These are phyloP conservation scores for Fusarium redolens DNA, from an alignment of 2,329 filamentous ascomycete genomes.

Conservation along the genomic window DNA sequence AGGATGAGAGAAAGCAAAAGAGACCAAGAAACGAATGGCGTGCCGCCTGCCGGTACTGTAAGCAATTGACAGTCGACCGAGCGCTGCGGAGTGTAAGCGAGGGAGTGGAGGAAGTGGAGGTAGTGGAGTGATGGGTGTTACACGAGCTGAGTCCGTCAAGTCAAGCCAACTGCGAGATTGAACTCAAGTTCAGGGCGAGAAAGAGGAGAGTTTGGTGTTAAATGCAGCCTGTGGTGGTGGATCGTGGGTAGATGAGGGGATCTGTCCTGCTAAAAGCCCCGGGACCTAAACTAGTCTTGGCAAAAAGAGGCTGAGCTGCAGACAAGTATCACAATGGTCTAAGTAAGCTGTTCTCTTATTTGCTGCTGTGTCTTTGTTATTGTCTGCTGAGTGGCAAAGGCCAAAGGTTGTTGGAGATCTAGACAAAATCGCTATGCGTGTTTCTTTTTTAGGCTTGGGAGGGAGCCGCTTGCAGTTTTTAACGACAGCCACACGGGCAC, in stretches of 20 bases:
- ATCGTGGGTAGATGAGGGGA: slow-evolving; percentile 13
- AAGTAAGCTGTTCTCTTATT: slow-evolving; percentile 13
- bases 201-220: slow-evolving; percentile 32
- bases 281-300: slow-evolving; percentile 32
- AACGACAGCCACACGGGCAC: slow-evolving; percentile 35
- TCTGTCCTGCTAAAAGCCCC: slow-evolving; percentile 29
- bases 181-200: slow-evolving; percentile 8
- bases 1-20: slow-evolving; percentile 26
- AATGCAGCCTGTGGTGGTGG: slow-evolving; percentile 23
- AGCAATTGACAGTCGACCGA: slow-evolving; percentile 31
- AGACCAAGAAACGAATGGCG: slow-evolving; percentile 24
- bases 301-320: slow-evolving; percentile 35
- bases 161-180: slow-evolving; percentile 7
- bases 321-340: slow-evolving; percentile 10
- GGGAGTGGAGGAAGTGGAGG: slow-evolving; percentile 35
- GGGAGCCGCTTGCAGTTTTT: slow-evolving; percentile 41
- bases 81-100: slow-evolving; percentile 20
- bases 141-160: slow-evolving; percentile 39
- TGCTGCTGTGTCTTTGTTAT: slow-evolving; percentile 14
- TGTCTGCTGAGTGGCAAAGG: slow-evolving; percentile 32
- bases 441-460: slow-evolving; percentile 39
- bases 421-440: slow-evolving; percentile 25
- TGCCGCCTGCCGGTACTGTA: slow-evolving; percentile 4
- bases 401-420: slow-evolving; percentile 25
- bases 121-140: slow-evolving; percentile 27